A percentile compares a stretch with the other conserved stretches of the same genome.
Evolutionary conservation across 2,329 filamentous ascomycete genomes (phyloP).

Genomic region (Zymoseptoria pseudotritici): DNA sequence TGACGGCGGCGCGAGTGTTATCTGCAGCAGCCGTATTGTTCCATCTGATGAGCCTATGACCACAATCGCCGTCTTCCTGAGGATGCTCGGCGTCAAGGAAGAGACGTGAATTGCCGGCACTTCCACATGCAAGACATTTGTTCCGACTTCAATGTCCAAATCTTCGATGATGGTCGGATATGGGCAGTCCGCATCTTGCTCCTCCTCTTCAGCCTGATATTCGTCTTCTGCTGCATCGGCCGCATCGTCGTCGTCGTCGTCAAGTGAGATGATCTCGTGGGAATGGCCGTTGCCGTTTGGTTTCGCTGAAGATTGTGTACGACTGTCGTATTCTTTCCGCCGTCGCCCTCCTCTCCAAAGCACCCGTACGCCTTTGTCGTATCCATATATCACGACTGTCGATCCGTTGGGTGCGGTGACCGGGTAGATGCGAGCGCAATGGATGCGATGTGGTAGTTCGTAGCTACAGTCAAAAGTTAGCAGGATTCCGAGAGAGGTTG

Average conservation of each 20-base stretch:
- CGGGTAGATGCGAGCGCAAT: conserved; percentile 52
- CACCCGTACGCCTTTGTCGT: conserved; percentile 51
- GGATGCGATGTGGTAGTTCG: conserved; percentile 51
- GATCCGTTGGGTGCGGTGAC: conserved; percentile 54
- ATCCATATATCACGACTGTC: conserved; percentile 53
- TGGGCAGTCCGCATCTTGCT: conserved; percentile 50
- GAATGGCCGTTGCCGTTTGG: conserved; percentile 10
- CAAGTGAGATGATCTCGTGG: conserved; percentile 49
- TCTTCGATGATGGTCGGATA: conserved; percentile 48
- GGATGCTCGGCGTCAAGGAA: conserved; percentile 7
- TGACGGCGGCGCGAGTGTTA: conserved; percentile 47
- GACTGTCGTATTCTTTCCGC: conserved; percentile 5
- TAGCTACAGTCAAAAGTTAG: conserved; percentile 40
- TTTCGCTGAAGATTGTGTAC: background rate
- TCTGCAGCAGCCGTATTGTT: conserved; percentile 47
- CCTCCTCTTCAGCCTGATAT: conserved; percentile 50
- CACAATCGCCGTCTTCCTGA: conserved; percentile 39
- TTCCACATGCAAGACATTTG: conserved; percentile 47
- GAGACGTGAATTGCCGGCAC: conserved; percentile 35
- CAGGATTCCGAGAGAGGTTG: conserved; percentile 4
- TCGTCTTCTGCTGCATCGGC: conserved; percentile 28
- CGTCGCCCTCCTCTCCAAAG: conserved; percentile 52
- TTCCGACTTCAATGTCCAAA: conserved; percentile 48
- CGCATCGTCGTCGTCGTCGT: conserved; percentile 49
- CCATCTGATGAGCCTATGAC: conserved; percentile 50